A percentile compares a stretch with the other conserved stretches of the same genome.
Conservation (phyloP, 1,284 basidiomycete species). For the Ganoderma sinense region DNA sequence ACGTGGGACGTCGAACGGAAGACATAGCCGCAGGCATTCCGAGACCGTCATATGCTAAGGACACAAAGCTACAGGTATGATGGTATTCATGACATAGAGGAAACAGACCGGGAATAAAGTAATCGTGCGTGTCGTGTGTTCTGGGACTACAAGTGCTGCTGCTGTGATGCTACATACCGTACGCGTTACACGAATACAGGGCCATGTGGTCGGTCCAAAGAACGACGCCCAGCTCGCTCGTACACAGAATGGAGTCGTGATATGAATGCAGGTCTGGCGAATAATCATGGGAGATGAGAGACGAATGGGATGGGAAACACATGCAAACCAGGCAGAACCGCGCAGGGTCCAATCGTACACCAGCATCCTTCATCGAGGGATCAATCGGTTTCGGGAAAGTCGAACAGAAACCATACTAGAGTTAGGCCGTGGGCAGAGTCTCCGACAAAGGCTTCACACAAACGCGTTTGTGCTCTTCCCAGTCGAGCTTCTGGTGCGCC, state of each 20-base stretch:
- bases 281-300: neutral
- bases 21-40: neutral
- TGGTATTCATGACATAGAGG: neutral
- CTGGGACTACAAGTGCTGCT: slow-evolving; percentile 4
- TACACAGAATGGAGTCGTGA: slow-evolving; percentile 9
- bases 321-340: neutral
- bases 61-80: slow-evolving; percentile 11
- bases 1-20: neutral
- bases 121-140: slow-evolving; percentile 8
- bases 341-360: neutral
- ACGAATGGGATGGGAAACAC: neutral
- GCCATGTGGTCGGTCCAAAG: slow-evolving; percentile 8
- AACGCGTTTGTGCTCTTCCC: slow-evolving; percentile 75
- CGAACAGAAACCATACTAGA: neutral
- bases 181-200: slow-evolving; percentile 14
- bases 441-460: slow-evolving; percentile 54
- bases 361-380: neutral
- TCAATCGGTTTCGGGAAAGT: neutral
- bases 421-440: neutral
- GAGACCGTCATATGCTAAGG: neutral
- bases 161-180: slow-evolving; percentile 13
- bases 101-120: neutral
- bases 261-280: slow-evolving; percentile 1
- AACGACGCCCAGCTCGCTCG: slow-evolving; percentile 8
- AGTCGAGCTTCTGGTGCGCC: slow-evolving; percentile 74